phyloP scores from a whole-genome alignment of 2,329 filamentous ascomycete genomes.

The Pseudogymnoascus sp. region DNA sequence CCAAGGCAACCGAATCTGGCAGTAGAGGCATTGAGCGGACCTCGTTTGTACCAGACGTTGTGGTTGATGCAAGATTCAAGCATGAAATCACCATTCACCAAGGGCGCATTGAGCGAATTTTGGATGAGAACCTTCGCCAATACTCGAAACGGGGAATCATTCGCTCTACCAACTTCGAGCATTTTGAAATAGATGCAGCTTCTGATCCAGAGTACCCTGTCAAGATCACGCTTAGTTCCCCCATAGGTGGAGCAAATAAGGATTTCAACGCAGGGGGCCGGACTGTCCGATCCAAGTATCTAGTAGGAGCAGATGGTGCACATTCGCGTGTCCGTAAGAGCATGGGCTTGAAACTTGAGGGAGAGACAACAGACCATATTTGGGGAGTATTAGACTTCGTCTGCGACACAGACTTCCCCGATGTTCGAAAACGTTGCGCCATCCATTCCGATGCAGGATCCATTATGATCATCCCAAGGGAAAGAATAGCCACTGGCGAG shows the following conservation, averaged over 20 bases:
- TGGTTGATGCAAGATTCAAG: conserved; percentile 29
- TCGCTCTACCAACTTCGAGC: conserved; percentile 41
- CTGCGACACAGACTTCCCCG: conserved; percentile 40
- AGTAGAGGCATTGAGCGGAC: conserved; percentile 37
- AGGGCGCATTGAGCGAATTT: conserved; percentile 36
- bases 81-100: conserved; percentile 38
- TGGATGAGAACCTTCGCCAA: conserved; percentile 33
- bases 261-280: conserved; percentile 48
- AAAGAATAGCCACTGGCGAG: conserved; percentile 32
- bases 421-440: conserved; percentile 49
- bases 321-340: conserved; percentile 44
- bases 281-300: conserved; percentile 49
- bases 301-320: conserved; percentile 53
- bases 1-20: conserved; percentile 31
- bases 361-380: conserved; percentile 48
- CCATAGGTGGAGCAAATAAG: conserved; percentile 35
- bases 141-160: conserved; percentile 38
- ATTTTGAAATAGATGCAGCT: conserved; percentile 26
- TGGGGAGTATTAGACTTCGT: conserved; percentile 48
- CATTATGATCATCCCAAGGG: conserved; percentile 54
- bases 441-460: conserved; percentile 48
- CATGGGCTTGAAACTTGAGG: conserved; percentile 47
- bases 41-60: conserved; percentile 32
- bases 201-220: conserved; percentile 32
- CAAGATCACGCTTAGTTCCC: conserved; percentile 12